Percentiles rank a stretch among this genome's conserved stretches.
Evolutionary conservation across 2,329 filamentous ascomycete genomes (phyloP).

Genomic region (Ceratocystis cubensis): DNA sequence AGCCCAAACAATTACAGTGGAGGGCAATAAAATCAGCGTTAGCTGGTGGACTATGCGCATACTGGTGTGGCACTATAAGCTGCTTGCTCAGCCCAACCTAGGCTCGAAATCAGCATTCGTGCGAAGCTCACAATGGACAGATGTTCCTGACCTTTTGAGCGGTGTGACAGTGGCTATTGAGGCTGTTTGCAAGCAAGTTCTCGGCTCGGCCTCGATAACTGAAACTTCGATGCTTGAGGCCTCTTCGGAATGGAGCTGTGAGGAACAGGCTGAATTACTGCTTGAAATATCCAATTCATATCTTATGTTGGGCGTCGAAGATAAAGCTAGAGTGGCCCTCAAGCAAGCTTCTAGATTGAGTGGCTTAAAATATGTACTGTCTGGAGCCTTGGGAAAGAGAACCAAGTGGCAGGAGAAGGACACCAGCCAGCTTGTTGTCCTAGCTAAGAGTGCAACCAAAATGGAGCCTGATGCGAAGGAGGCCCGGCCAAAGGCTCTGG

Average conservation of each 20-base stretch:
- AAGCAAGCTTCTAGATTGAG: constrained; percentile 52
- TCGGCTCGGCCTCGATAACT: constrained; percentile 22
- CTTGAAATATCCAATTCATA: constrained; percentile 74
- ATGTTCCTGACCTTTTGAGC: constrained; percentile 44
- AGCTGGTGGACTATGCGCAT: constrained; percentile 57
- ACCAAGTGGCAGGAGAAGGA: constrained; percentile 70
- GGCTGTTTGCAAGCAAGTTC: constrained; percentile 32
- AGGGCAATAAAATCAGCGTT: constrained; percentile 27
- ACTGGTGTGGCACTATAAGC: constrained; percentile 55
- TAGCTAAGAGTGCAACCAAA: constrained; percentile 59
- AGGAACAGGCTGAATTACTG: constrained; percentile 56
- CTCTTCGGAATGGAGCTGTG: constrained; percentile 32
- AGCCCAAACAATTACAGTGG: constrained; percentile 23
- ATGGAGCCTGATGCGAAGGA: neutral
- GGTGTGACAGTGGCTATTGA: constrained; percentile 34
- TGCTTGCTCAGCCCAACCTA: constrained; percentile 45
- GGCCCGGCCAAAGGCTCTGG: constrained; percentile 51
- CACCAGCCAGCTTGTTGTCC: constrained; percentile 77
- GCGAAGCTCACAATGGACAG: constrained; percentile 46
- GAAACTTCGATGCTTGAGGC: constrained; percentile 18
- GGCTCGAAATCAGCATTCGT: constrained; percentile 43
- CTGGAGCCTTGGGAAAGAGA: constrained; percentile 73
- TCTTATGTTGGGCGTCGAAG: constrained; percentile 71
- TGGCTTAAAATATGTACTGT: constrained; percentile 70
- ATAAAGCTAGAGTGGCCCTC: constrained; percentile 59